Conservation (phyloP, 352 stramenopile genomes). For the Globisporangium nodosum region DNA sequence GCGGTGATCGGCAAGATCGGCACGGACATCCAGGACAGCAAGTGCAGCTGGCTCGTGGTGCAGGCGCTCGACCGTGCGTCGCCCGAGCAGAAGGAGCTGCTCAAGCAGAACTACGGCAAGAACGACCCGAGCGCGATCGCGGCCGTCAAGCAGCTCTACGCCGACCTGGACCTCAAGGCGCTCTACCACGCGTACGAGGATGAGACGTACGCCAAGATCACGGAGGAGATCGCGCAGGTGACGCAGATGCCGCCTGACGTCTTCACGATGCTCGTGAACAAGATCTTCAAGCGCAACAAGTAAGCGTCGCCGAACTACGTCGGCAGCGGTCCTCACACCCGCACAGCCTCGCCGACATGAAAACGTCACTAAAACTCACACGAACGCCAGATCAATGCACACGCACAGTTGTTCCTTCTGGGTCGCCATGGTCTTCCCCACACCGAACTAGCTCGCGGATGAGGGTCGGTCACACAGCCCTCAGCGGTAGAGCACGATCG, state of each 20-base stretch:
- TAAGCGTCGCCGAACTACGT: constrained; percentile 27
- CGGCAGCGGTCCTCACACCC: not conserved
- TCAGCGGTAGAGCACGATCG: constrained; percentile 78
- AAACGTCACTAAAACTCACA: too few relatives aligned
- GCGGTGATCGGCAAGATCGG: constrained; percentile 92
- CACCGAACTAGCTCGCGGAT: not conserved
- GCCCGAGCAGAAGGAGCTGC: constrained; percentile 61
- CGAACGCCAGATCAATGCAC: not conserved
- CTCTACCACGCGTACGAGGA: constrained; percentile 94
- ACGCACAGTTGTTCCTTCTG: not conserved
- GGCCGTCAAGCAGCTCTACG: constrained; percentile 94
- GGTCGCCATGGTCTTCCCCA: not conserved
- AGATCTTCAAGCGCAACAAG: constrained; percentile 97
- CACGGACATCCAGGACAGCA: constrained; percentile 99
- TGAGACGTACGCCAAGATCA: constrained; percentile 83
- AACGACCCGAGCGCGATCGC: constrained; percentile 70
- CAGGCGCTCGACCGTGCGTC: constrained; percentile 86
- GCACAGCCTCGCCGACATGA: not conserved
- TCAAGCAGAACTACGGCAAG: constrained; percentile 93
- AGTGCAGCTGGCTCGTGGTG: constrained; percentile 98
- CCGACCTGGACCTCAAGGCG: constrained; percentile 83
- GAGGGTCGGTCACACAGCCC: not conserved
- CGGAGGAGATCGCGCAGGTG: constrained; percentile 72
- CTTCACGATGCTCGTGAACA: constrained; percentile 92
- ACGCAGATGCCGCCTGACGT: constrained; percentile 87